Conservation (phyloP, 2,329 filamentous ascomycete species). For the Phaeosphaeriaceae sp. region DNA sequence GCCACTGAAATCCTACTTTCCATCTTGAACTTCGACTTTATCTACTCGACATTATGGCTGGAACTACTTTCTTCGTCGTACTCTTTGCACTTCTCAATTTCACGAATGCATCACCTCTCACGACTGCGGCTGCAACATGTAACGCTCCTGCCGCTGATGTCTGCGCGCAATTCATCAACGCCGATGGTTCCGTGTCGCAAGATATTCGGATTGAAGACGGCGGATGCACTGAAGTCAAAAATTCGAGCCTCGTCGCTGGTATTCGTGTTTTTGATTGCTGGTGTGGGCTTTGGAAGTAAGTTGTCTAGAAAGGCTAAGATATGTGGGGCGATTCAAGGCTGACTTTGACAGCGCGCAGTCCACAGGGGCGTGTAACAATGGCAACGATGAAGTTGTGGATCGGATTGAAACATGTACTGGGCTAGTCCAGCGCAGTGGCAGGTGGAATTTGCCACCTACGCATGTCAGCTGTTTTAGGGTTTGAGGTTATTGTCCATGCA, state of each 20-base stretch:
- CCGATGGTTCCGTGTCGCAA: constrained; percentile 1
- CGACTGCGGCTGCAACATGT: neutral
- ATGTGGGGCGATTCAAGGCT: neutral
- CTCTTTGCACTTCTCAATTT: neutral
- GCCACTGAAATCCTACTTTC: too few relatives aligned
- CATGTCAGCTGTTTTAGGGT: constrained; percentile 4
- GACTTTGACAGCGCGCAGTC: neutral
- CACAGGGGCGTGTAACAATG: constrained; percentile 1
- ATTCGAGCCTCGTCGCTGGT: neutral
- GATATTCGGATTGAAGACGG: constrained; percentile 2
- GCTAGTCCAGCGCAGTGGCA: neutral
- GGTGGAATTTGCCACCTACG: neutral
- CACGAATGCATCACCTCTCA: neutral
- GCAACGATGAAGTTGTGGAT: neutral
- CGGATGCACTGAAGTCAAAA: constrained; percentile 1
- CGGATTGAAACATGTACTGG: neutral
- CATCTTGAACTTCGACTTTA: too few relatives aligned
- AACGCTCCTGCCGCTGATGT: neutral
- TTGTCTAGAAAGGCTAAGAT: neutral
- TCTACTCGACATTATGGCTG: too few relatives aligned
- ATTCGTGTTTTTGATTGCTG: constrained; percentile 5
- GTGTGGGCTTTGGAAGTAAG: constrained; percentile 3
- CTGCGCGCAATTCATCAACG: constrained; percentile 3
- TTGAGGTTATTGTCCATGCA: neutral
- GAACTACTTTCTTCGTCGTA: neutral